Evolutionary conservation across 2,329 filamentous ascomycete genomes (phyloP), one percentile per base, ranked within the genome.

Genomic region (Ophiostoma perfectum): DNA sequence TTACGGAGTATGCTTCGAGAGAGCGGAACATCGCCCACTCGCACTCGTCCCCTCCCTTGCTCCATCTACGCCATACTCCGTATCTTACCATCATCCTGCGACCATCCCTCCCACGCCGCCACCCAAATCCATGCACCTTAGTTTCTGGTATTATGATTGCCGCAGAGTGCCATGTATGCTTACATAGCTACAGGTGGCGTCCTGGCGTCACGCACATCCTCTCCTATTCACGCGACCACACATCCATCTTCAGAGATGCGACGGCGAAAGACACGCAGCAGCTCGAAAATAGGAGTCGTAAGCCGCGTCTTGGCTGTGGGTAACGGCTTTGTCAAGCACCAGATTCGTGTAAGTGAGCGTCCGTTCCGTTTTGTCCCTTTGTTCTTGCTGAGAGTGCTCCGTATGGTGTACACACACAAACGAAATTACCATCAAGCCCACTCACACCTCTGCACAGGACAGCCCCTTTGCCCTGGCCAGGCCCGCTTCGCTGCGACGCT

Each of bases 401-500:
- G 27, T 27, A 27, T 27, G 27, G 27, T 27, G 27, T 27, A 27
- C 27, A 27, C 27, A 1, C 27, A 27, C 1, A 60, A 58, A 38
- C 5, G 58, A 62, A 39, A 62, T 62, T 62, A n/a, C 58, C n/a
- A 5, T 27, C 27, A 36, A 55, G 12, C 55, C 58, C 58, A 62
- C 58, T 62, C 58, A 62, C 58, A 62, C 58, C 36, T 41, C 12
- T 18, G 38, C 45, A 5, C 45, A 49, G 12, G 14, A n/a, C 3
- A 16, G 58, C 58, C 58, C 58, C 58, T 62, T 39, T 62, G 36
- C 36, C 27, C 58, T 39, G 36, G 14, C 27, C 58, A 16, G 36
- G 14, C 38, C 58, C 58, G 58, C 58, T 16, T 62, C 58, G 58
- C 36, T 62, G 41, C 58, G 58, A 62, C 58, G 38, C 58, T 62